Evolutionary conservation across 2,329 filamentous ascomycete species (phyloP).

Genomic region (Scedosporium aurantiacum): DNA sequence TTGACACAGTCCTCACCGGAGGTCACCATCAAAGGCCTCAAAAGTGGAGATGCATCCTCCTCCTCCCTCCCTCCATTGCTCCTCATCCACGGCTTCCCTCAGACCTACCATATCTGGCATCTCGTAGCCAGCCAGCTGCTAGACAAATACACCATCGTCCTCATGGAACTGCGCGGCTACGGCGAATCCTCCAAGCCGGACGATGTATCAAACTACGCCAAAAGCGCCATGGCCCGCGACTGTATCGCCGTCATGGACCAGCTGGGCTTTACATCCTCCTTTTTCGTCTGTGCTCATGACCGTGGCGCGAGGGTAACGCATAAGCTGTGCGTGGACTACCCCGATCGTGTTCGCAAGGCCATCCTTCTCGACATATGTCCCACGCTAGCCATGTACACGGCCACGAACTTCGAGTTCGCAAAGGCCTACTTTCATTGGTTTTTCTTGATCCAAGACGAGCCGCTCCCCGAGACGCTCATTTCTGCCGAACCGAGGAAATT

Average conservation of each 20-base stretch:
- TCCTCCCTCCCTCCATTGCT: constrained; percentile 29
- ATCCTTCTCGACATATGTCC: constrained; percentile 44
- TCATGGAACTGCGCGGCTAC: constrained; percentile 40
- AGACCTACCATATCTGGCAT: constrained; percentile 43
- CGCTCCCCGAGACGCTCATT: constrained; percentile 39
- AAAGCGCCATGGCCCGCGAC: constrained; percentile 38
- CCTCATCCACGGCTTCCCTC: constrained; percentile 41
- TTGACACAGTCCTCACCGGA: constrained; percentile 22
- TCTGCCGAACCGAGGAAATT: constrained; percentile 25
- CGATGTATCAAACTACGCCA: constrained; percentile 26
- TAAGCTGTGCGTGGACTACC: constrained; percentile 38
- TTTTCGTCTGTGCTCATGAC: constrained; percentile 44
- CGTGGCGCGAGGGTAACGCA: constrained; percentile 45
- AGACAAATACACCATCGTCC: constrained; percentile 28
- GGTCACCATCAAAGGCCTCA: constrained; percentile 33
- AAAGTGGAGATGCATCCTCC: constrained; percentile 17
- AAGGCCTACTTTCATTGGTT: constrained; percentile 48
- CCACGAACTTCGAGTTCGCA: constrained; percentile 30
- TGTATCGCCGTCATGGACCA: constrained; percentile 32
- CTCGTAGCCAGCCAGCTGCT: constrained; percentile 27
- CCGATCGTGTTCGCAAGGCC: constrained; percentile 25
- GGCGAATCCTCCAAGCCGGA: constrained; percentile 36
- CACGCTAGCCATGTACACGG: constrained; percentile 40
- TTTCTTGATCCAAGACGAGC: constrained; percentile 40
- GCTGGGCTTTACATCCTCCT: constrained; percentile 24